A percentile compares a stretch with the other conserved stretches of the same genome.
Conservation (phyloP, 1,284 basidiomycete species). For the Ceratobasidium sp. region DNA sequence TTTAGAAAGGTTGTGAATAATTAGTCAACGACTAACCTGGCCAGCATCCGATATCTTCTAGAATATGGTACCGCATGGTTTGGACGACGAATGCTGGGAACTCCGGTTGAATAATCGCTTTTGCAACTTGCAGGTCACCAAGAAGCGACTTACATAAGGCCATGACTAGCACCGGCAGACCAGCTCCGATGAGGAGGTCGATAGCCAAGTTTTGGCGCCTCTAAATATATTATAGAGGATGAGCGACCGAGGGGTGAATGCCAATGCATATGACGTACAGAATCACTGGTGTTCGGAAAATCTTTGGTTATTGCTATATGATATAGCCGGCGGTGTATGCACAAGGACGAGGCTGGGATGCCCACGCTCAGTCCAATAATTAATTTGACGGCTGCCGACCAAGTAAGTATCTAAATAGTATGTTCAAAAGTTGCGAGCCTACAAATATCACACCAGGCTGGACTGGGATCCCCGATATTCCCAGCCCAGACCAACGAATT, state of each 20-base stretch:
- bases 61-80: constrained; percentile 42
- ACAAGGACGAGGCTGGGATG: constrained; percentile 59
- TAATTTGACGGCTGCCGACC: constrained; percentile 57
- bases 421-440: neutral
- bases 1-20: neutral
- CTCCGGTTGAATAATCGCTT: neutral
- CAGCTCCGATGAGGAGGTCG: constrained; percentile 61
- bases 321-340: constrained; percentile 64
- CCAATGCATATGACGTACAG: no score
- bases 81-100: constrained; percentile 40
- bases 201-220: constrained; percentile 51
- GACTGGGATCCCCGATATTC: neutral
- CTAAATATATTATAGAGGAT: neutral
- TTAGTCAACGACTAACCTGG: constrained; percentile 6
- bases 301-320: constrained; percentile 57
- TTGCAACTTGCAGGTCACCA: no score
- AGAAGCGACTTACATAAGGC: constrained; percentile 60
- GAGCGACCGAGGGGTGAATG: no score
- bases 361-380: constrained; percentile 54
- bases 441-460: constrained; percentile 13
- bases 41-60: constrained; percentile 47
- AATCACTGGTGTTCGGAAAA: constrained; percentile 46
- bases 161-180: constrained; percentile 61
- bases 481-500: constrained; percentile 11
- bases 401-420: neutral